Conservation (phyloP, 495 filamentous ascomycete genomes). For the Tuber melanosporum region DNA sequence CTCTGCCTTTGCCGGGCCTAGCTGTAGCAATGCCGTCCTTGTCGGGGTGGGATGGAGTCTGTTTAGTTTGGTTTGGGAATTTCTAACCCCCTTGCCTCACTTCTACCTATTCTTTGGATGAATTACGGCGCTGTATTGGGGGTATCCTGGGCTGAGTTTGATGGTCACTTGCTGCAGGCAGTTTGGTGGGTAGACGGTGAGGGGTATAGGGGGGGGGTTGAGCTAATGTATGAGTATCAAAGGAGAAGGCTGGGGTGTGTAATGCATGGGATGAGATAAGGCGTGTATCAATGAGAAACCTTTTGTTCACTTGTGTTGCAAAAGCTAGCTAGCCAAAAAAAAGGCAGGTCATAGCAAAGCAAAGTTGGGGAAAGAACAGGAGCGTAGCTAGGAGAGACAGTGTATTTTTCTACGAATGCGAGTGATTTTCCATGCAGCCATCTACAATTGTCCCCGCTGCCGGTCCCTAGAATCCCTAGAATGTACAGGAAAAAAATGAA, state of each 20-base stretch:
- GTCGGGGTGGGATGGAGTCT: not conserved
- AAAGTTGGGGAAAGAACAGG: not conserved
- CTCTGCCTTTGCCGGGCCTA: not conserved
- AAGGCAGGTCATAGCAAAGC: not conserved
- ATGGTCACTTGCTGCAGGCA: not conserved
- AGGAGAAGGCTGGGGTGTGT: not conserved
- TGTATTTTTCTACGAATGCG: not conserved
- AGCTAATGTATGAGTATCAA: not conserved
- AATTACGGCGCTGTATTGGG: not conserved
- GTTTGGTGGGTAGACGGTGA: not conserved
- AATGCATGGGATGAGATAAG: not conserved
- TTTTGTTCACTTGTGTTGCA: not conserved
- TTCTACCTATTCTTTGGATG: not conserved
- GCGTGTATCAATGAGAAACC: not conserved
- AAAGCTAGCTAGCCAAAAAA: not conserved
- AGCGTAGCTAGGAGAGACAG: not conserved
- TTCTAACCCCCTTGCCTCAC: not conserved
- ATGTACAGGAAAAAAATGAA: not conserved
- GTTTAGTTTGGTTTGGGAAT: not conserved
- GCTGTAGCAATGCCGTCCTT: not conserved
- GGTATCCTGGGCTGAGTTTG: not conserved
- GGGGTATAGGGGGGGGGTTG: not conserved
- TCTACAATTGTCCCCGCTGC: not conserved
- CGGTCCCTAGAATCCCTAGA: not conserved
- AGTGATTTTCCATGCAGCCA: not conserved